Conservation (phyloP, 2,329 filamentous ascomycete species). For the Aureobasidium sp. region DNA sequence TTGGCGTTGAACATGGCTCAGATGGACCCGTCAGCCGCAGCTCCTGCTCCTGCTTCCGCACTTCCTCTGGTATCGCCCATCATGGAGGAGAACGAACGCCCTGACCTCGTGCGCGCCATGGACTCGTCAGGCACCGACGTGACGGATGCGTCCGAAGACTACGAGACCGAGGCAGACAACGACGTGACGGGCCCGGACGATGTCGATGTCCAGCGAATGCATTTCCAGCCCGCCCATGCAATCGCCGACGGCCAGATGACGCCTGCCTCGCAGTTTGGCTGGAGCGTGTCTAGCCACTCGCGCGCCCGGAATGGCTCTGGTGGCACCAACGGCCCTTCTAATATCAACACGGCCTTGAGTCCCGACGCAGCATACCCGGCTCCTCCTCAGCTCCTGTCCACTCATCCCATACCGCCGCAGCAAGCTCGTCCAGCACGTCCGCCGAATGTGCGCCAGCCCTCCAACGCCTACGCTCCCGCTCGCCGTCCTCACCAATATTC, state of each 20-base stretch:
- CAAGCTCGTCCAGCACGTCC: conserved; percentile 29
- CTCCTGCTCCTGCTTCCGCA: background rate
- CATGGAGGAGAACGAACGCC: conserved; percentile 29
- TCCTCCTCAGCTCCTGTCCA: conserved; percentile 20
- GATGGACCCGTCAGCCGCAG: background rate
- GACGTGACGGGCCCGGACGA: conserved; percentile 4
- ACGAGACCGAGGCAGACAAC: conserved; percentile 13
- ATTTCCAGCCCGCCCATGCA: conserved; percentile 5
- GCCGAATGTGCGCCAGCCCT: conserved; percentile 39
- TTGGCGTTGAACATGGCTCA: conserved; percentile 1
- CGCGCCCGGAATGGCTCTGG: conserved; percentile 11
- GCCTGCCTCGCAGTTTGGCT: conserved; percentile 25
- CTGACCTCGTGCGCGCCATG: conserved; percentile 25
- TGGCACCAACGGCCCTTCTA: conserved; percentile 3
- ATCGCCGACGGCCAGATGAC: conserved; percentile 20
- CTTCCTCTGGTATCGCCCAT: conserved; percentile 19
- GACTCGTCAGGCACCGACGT: conserved; percentile 27
- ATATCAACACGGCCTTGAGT: background rate
- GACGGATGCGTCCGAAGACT: conserved; percentile 20
- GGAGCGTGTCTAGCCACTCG: conserved; percentile 19
- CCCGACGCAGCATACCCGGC: conserved; percentile 9
- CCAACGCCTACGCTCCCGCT: conserved; percentile 44
- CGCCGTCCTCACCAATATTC: conserved; percentile 43
- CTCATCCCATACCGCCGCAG: conserved; percentile 13
- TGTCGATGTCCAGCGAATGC: conserved; percentile 8